Evolutionary conservation across 306 rosid genomes (phyloP), one percentile per base, ranked within the genome.

Genomic region (Quercus alba): DNA sequence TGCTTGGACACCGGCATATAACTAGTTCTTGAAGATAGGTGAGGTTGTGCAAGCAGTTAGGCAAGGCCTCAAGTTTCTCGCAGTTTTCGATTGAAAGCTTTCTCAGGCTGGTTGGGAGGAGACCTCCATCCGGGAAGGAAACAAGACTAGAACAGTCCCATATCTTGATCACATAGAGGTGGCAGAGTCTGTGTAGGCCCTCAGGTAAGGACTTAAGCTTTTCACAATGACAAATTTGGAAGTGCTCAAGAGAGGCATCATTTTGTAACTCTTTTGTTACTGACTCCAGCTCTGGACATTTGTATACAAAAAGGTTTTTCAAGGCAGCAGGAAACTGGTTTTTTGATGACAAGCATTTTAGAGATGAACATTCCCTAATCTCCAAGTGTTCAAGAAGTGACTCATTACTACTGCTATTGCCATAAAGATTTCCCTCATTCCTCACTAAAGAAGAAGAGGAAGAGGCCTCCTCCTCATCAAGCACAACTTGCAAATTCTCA

Each of bases 111-210:
- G 75, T 23, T 44, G 35, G 54, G 20, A 38, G 56, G 54, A 69
- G 59, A 28, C 77, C 69, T 38, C 64, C 84, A 25, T 80, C 76
- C 0, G 84, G 80, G 14, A 80, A 56, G 20, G 80, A 81, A 14
- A 35, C 33, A 56, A 75, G 70, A 19, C 28, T 81, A 57, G 77
- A 66, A 52, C 80, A 81, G 1, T 33, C 44, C 17, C 14, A 11
- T 35, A 81, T 70, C 44, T 31, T 6, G 74, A 81, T 46, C 18
- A 3, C 25, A 19, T 68, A 7, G 28, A 81, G 70, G 28, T 46
- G 31, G 56, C 13, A 13, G 31, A 77, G 75, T 74, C 62, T 54
- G 38, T 77, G 68, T 23, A 77, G 4, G 54, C 81, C 81, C 23
- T 77, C 35, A 21, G 82, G 64, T 14, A 79, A 70, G 63, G 63